Base-by-base conservation (phyloP, 78 protist species). In the Bodo saltans region DNA sequence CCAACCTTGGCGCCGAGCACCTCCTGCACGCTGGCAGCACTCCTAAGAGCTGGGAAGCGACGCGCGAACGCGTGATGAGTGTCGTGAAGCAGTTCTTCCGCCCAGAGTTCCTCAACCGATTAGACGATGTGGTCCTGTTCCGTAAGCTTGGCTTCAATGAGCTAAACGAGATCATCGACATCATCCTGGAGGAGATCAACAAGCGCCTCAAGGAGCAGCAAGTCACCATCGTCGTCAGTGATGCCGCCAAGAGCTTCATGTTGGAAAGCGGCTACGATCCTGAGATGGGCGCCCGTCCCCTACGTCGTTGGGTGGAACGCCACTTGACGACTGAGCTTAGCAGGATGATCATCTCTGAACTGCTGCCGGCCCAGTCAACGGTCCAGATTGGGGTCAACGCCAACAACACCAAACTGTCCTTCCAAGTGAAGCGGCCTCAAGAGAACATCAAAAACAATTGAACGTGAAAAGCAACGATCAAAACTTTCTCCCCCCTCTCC, bases 41-140 rank as follows among this genome's bases (percentile, higher is more conserved):
- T 8, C 8, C 8, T 8, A 23, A 23, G n/a, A 23, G n/a, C n/a
- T 17, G n/a, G n/a, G 35, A 33, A 26, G 42, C 1, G 68, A 72
- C 73, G 0, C 39, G 53, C 29, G 93, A 88, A 30, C 28, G 69
- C 69, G 98, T 95, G 41, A 73, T 92, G 88, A 73, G 52, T 12
- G 92, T 70, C 29, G 94, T 90, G 38, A 70, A 87, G 30, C 38
- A 33, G 35, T 90, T 87, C 69, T 96, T 96, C 88, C 73, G 92
- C 41, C 99, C 99, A 27, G 99, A 98, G 86, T 91, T 98, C 53
- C 78, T 98, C 69, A 98, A 98, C 90, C 93, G 99, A n/a, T 78
- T 98, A 17, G 99, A 97, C 84, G 98, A 94, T 70, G 74, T 97
- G 0, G 85, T 97, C 39, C 40, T 96, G 26, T 96, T 96, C 85